Evolutionary conservation across 2,329 filamentous ascomycete genomes (phyloP), one percentile per base, ranked within the genome.

Genomic region (Rutstroemia sp.): DNA sequence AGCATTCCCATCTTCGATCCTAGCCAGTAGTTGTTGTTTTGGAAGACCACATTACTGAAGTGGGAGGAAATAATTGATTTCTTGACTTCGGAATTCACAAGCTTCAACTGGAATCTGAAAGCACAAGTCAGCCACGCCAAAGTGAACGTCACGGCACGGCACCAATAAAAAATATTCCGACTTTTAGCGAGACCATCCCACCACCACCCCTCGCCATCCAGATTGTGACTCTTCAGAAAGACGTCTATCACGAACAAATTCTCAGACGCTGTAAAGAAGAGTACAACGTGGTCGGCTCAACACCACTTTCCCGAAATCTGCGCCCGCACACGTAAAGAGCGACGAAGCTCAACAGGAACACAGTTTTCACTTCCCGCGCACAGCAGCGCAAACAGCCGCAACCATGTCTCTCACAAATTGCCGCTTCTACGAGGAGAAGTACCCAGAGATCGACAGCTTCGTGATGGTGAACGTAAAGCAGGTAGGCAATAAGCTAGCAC

Each of bases 391-490:
- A 59, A 51, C 46, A 61, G 72, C 76, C 78, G 78, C 80, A 82
- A 88, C 73, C 69, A 95, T 95, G 89, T 95, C 91, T 76, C 84
- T 95, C 79, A 94, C 89, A 73, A 95, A 95, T 78, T 95, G 89
- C 76, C 90, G 91, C 70, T 96, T 95, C 76, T 96, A 96, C 74
- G 91, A 96, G 81, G 90, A 96, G 78, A 95, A 95, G 76, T 96
- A 88, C 71, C 91, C 91, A 58, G 94, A 97, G 81, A 92, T 99
- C 73, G 94, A 99, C 77, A 95, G 90, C 81, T 97, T 96, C 77
- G 95, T 99, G 72, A 99, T 99, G 94, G 94, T 99, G 73, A 99
- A 97, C 76, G 94, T 97, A 69, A 95, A 96, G 83, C 91, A 96
- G 86, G 88, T 92, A 72, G 61, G 80, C 70, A 57, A 14, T 42